A percentile compares a stretch with the other conserved stretches of the same genome.
These are phyloP conservation scores for Hirsutella thompsonii DNA, from an alignment of 2,329 filamentous ascomycete genomes.

Conservation along the genomic window DNA sequence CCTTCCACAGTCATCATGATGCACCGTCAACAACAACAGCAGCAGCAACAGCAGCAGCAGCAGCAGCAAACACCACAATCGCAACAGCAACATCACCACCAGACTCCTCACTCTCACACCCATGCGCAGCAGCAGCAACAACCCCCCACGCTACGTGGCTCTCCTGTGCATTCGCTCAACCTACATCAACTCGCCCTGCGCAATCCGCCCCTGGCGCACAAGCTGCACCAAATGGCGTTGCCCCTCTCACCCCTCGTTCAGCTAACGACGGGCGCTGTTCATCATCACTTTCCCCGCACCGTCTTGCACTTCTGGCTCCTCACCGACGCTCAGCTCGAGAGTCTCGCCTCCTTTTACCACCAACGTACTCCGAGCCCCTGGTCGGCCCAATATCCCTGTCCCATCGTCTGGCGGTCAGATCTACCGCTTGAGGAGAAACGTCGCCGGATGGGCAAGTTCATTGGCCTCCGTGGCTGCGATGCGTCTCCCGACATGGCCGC, in stretches of 20 bases:
- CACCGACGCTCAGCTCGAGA: slow-evolving; percentile 57
- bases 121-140: slow-evolving; percentile 1
- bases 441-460: slow-evolving; percentile 59
- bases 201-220: slow-evolving; percentile 42
- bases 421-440: slow-evolving; percentile 54
- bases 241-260: slow-evolving; percentile 54
- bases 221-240: slow-evolving; percentile 53
- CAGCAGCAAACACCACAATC: neutral
- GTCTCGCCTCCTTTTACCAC: slow-evolving; percentile 60
- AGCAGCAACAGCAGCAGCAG: slow-evolving; percentile 1
- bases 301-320: slow-evolving; percentile 63
- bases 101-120: neutral
- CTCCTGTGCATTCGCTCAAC: too few species aligned
- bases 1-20: slow-evolving; percentile 1
- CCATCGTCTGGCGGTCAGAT: slow-evolving; percentile 46
- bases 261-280: slow-evolving; percentile 46
- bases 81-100: slow-evolving; percentile 2
- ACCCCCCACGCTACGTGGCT: neutral
- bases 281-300: slow-evolving; percentile 51
- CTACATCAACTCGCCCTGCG: slow-evolving; percentile 7
- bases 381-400: slow-evolving; percentile 51
- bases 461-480: slow-evolving; percentile 50
- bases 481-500: neutral
- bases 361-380: slow-evolving; percentile 47
- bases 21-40: slow-evolving; percentile 2